These are phyloP conservation scores for Elongisporangium undulatum DNA, from an alignment of 352 stramenopile species.

Conservation along the genomic window DNA sequence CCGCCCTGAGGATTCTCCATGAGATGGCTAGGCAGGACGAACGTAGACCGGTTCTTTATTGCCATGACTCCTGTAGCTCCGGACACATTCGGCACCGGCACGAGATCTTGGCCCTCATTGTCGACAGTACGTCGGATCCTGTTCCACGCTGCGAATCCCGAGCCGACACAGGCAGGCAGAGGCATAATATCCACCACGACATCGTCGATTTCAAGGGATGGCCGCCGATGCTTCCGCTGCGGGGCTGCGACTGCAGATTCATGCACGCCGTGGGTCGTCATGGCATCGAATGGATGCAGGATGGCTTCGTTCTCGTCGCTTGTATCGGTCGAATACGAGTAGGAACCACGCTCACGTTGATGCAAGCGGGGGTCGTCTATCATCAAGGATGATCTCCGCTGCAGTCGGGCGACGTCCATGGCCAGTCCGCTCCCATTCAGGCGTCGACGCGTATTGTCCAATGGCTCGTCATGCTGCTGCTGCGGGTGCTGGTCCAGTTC, in stretches of 20 bases:
- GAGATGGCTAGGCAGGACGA: not conserved
- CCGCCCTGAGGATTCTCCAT: constrained; percentile 37
- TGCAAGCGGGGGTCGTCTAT: constrained; percentile 17
- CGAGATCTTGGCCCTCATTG: constrained; percentile 18
- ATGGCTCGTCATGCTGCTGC: constrained; percentile 1
- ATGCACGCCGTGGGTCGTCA: not conserved
- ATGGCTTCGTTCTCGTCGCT: constrained; percentile 34
- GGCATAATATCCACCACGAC: not conserved
- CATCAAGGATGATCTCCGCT: constrained; percentile 31
- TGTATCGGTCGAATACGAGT: constrained; percentile 68
- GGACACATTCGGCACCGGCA: constrained; percentile 24
- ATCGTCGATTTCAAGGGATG: constrained; percentile 1
- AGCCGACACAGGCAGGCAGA: constrained; percentile 8
- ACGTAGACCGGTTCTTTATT: constrained; percentile 1
- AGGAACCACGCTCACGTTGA: constrained; percentile 5
- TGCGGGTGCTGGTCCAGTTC: constrained; percentile 13
- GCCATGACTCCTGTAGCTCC: not conserved
- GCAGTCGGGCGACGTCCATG: constrained; percentile 7
- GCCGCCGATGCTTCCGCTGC: constrained; percentile 4
- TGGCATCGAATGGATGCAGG: not conserved
- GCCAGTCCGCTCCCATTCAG: not conserved
- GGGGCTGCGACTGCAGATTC: not conserved
- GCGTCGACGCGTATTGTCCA: not conserved
- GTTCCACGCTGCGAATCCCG: constrained; percentile 43
- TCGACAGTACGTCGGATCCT: constrained; percentile 26